Conservation (phyloP, 2,329 filamentous ascomycete species). For the Lecanoromycetidae sp. region DNA sequence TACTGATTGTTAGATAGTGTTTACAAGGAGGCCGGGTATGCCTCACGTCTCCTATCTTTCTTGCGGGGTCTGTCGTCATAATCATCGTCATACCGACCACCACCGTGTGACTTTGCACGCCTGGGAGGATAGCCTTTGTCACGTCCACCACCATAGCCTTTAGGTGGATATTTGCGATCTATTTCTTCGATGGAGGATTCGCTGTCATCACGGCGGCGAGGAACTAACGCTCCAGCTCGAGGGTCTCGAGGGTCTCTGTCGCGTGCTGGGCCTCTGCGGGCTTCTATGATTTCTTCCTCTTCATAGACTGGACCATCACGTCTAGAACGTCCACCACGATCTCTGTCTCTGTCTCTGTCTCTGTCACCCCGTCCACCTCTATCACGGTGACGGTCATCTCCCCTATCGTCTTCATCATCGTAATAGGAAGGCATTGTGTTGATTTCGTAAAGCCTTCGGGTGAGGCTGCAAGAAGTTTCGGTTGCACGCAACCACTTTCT, state of each 20-base stretch:
- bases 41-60: constrained; percentile 10
- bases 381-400: constrained; percentile 3
- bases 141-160: constrained; percentile 31
- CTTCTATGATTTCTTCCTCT: constrained; percentile 17
- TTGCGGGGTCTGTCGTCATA: constrained; percentile 14
- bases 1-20: not conserved
- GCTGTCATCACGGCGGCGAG: constrained; percentile 53
- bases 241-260: constrained; percentile 2
- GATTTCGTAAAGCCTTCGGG: not conserved
- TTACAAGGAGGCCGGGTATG: not conserved
- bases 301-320: constrained; percentile 13
- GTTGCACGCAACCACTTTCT: no score
- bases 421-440: constrained; percentile 13
- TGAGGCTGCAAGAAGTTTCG: not conserved
- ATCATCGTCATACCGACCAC: constrained; percentile 14
- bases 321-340: not conserved
- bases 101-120: constrained; percentile 20
- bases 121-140: constrained; percentile 30
- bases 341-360: constrained; percentile 1
- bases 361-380: constrained; percentile 2
- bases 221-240: constrained; percentile 10
- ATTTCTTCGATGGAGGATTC: constrained; percentile 69
- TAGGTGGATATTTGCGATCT: constrained; percentile 70
- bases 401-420: constrained; percentile 9
- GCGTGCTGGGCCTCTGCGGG: constrained; percentile 13